Percentiles rank a stretch among this genome's conserved stretches.
Evolutionary conservation across 805 yeast genomes (phyloP).

Genomic region (Sugiyamaella smithiae): DNA sequence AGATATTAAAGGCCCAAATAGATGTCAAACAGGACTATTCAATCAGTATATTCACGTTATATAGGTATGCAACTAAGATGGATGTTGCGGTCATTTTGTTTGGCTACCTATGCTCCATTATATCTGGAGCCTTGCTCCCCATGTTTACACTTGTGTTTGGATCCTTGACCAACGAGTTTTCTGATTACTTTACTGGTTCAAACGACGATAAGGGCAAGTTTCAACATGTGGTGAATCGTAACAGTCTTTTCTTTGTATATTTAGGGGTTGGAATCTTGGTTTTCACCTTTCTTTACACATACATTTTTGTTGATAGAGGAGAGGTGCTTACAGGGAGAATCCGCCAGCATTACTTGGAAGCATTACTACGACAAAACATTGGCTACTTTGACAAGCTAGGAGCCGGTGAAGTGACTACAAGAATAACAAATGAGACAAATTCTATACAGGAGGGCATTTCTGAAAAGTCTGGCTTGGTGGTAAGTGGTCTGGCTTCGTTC

Average conservation of each 20-base stretch:
- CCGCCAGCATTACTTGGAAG: slow-evolving; percentile 36
- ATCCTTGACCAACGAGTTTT: slow-evolving; percentile 37
- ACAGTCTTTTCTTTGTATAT: slow-evolving; percentile 40
- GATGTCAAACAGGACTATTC: slow-evolving; percentile 18
- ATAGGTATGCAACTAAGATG: slow-evolving; percentile 33
- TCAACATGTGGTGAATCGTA: slow-evolving; percentile 35
- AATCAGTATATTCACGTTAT: slow-evolving; percentile 32
- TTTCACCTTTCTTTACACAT: slow-evolving; percentile 34
- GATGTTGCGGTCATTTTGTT: slow-evolving; percentile 31
- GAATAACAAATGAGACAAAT: slow-evolving; percentile 41
- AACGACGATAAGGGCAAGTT: slow-evolving; percentile 29
- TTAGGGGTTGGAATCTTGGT: slow-evolving; percentile 38
- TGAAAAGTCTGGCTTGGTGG: slow-evolving; percentile 40
- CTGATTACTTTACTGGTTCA: slow-evolving; percentile 29
- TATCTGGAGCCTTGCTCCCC: slow-evolving; percentile 41
- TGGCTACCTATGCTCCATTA: slow-evolving; percentile 35
- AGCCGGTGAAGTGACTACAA: slow-evolving; percentile 42
- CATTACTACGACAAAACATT: slow-evolving; percentile 40
- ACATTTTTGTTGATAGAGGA: slow-evolving; percentile 39
- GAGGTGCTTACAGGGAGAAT: slow-evolving; percentile 41
- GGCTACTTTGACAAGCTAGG: slow-evolving; percentile 43
- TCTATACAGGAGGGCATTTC: slow-evolving; percentile 43
- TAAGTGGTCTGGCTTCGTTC: slow-evolving; percentile 39
- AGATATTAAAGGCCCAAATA: slow-evolving; percentile 35
- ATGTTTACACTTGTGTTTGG: slow-evolving; percentile 43